phyloP scores from a whole-genome alignment of 1,284 basidiomycete genomes.

The Athelia psychrophila region DNA sequence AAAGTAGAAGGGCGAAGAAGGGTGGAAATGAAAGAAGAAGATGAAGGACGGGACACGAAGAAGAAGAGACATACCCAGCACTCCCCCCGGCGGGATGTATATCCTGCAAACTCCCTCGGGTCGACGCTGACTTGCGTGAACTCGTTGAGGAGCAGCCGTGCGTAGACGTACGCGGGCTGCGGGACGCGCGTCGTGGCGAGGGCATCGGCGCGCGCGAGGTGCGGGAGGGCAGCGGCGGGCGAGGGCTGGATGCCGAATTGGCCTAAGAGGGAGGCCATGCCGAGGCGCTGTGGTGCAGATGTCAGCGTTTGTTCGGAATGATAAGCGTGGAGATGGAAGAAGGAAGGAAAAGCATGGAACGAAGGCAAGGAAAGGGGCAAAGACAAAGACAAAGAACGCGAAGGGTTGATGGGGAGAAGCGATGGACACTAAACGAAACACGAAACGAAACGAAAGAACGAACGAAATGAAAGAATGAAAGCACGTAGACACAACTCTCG shows the following conservation, averaged over 20 bases:
- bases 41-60: conserved; percentile 42
- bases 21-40: no score
- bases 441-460: no score
- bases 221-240: conserved; percentile 58
- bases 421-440: no score
- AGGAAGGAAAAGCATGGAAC: no score
- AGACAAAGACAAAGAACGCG: conserved; percentile 5
- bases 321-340: no score
- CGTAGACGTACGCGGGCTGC: conserved; percentile 85
- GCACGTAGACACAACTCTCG: conserved; percentile 76
- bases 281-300: conserved; percentile 80
- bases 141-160: conserved; percentile 82
- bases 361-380: no score
- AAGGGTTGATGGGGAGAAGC: background rate
- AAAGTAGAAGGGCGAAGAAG: no score
- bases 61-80: no score
- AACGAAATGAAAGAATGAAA: conserved; percentile 37
- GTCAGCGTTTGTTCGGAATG: no score
- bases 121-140: conserved; percentile 62
- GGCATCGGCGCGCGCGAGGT: conserved; percentile 78
- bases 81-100: conserved; percentile 44
- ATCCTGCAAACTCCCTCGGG: conserved; percentile 48
- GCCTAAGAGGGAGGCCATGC: conserved; percentile 88
- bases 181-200: conserved; percentile 75
- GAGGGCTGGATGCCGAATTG: conserved; percentile 71